Conservation (phyloP, 805 yeast genomes). For the Ogataea paraovalis region DNA sequence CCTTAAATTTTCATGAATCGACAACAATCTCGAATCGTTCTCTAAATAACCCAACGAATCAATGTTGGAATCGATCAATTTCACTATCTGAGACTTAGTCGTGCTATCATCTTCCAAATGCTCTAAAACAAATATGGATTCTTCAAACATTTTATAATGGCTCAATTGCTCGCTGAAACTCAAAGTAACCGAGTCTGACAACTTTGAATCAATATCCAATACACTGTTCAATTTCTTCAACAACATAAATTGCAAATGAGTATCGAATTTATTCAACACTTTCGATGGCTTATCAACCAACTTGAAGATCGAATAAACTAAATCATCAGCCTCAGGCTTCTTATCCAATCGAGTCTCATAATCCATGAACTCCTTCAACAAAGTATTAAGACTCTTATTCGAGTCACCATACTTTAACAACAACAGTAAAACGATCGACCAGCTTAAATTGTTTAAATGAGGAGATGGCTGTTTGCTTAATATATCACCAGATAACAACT, state of each 20-base stretch:
- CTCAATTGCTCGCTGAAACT: slow-evolving; percentile 50
- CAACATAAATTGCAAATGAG: slow-evolving; percentile 24
- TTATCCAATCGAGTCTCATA: slow-evolving; percentile 8
- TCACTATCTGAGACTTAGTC: slow-evolving; percentile 39
- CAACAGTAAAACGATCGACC: slow-evolving; percentile 62
- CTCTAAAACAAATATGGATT: slow-evolving; percentile 59
- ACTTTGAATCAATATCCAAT: slow-evolving; percentile 6
- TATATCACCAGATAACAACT: slow-evolving; percentile 54
- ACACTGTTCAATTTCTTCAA: slow-evolving; percentile 23
- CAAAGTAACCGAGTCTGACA: slow-evolving; percentile 20
- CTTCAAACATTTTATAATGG: slow-evolving; percentile 44
- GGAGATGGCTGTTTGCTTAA: slow-evolving; percentile 28
- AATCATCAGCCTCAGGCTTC: slow-evolving; percentile 8
- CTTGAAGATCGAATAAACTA: slow-evolving; percentile 15
- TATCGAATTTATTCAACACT: slow-evolving; percentile 10
- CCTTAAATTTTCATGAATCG: slow-evolving; percentile 36
- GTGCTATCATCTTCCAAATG: slow-evolving; percentile 48
- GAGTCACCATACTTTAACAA: slow-evolving; percentile 60
- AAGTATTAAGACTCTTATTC: slow-evolving; percentile 31
- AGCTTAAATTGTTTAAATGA: slow-evolving; percentile 47
- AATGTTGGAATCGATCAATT: slow-evolving; percentile 34
- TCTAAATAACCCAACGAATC: slow-evolving; percentile 27
- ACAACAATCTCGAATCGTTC: slow-evolving; percentile 29
- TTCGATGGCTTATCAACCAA: slow-evolving; percentile 10
- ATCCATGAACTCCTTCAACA: slow-evolving; percentile 26